A percentile compares a stretch with the other conserved stretches of the same genome.
These are phyloP conservation scores for Lojkania enalia DNA, from an alignment of 2,329 filamentous ascomycete genomes.

Conservation along the genomic window DNA sequence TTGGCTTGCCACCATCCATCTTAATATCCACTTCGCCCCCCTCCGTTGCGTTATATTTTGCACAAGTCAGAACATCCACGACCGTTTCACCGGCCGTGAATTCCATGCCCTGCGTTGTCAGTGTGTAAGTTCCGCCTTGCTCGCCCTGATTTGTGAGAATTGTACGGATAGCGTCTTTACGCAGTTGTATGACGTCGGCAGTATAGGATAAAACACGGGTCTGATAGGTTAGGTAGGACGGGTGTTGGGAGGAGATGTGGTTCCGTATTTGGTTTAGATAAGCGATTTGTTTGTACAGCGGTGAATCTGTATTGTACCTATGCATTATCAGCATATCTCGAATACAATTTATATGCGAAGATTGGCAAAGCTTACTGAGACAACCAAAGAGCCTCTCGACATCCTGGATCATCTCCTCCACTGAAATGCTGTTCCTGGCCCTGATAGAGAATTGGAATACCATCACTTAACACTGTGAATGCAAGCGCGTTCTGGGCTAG, in stretches of 20 bases:
- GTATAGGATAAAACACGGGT: slow-evolving; percentile 16
- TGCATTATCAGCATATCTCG: too few species aligned
- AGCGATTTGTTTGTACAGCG: slow-evolving; percentile 18
- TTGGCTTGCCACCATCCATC: slow-evolving; percentile 10
- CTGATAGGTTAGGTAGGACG: slow-evolving; percentile 11
- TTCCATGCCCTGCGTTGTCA: slow-evolving; percentile 14
- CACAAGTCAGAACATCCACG: slow-evolving; percentile 16
- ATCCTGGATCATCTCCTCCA: slow-evolving; percentile 42
- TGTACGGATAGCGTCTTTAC: slow-evolving; percentile 15
- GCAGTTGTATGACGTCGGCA: slow-evolving; percentile 14
- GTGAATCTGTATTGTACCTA: slow-evolving; percentile 15
- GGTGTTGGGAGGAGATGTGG: slow-evolving; percentile 3
- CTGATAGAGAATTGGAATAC: slow-evolving; percentile 49
- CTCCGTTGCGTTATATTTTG: slow-evolving; percentile 7
- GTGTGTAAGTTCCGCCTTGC: slow-evolving; percentile 6
- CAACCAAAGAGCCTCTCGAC: slow-evolving; percentile 46
- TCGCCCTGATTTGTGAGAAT: slow-evolving; percentile 19
- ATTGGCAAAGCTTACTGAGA: slow-evolving; percentile 45
- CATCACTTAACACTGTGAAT: slow-evolving; percentile 46
- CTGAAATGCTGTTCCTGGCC: slow-evolving; percentile 49
- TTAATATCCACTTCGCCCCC: slow-evolving; percentile 11
- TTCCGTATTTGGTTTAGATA: slow-evolving; percentile 22
- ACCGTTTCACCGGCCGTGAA: slow-evolving; percentile 15
- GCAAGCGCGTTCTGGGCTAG: slow-evolving; percentile 45
- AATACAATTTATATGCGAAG: too few species aligned